Percentiles rank a stretch among this genome's conserved stretches.
Evolutionary conservation across 2,329 filamentous ascomycete species (phyloP).

Genomic region (Pseudogymnoascus sp.): DNA sequence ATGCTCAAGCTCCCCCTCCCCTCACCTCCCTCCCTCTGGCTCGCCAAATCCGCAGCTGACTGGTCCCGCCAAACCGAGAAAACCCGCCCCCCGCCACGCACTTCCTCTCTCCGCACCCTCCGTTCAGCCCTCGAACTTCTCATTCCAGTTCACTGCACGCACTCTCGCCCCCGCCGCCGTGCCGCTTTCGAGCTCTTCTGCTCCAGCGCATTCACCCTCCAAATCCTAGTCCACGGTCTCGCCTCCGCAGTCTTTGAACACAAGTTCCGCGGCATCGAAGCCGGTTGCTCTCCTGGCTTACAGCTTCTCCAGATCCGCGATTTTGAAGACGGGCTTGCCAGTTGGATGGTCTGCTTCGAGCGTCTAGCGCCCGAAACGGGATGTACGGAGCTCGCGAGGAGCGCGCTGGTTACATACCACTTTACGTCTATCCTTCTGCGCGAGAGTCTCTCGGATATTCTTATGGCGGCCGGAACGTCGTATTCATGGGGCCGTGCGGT

Average conservation of each 20-base stretch:
- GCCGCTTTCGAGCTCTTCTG: constrained; percentile 16
- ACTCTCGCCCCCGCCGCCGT: constrained; percentile 13
- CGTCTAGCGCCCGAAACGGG: constrained; percentile 14
- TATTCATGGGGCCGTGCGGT: constrained; percentile 20
- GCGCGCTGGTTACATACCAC: constrained; percentile 19
- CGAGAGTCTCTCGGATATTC: constrained; percentile 20
- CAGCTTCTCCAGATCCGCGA: constrained; percentile 15
- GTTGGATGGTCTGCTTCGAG: constrained; percentile 19
- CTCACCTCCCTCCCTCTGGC: constrained; percentile 19
- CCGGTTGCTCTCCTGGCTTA: constrained; percentile 13
- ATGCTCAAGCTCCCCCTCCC: constrained; percentile 23
- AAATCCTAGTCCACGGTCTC: constrained; percentile 21
- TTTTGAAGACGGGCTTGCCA: constrained; percentile 18
- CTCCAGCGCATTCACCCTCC: constrained; percentile 18
- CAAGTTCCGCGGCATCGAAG: constrained; percentile 19
- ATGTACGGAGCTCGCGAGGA: constrained; percentile 16
- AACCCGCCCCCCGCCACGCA: background rate
- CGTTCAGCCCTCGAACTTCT: constrained; percentile 19
- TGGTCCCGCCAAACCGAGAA: constrained; percentile 17
- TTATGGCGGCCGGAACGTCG: constrained; percentile 21
- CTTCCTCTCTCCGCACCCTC: constrained; percentile 13
- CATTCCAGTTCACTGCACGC: constrained; percentile 17
- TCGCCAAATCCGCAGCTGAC: constrained; percentile 16
- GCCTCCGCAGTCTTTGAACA: constrained; percentile 19
- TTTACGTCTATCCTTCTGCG: constrained; percentile 18